Conservation (phyloP, 2,329 filamentous ascomycete genomes). For the Cladophialophora immunda region DNA sequence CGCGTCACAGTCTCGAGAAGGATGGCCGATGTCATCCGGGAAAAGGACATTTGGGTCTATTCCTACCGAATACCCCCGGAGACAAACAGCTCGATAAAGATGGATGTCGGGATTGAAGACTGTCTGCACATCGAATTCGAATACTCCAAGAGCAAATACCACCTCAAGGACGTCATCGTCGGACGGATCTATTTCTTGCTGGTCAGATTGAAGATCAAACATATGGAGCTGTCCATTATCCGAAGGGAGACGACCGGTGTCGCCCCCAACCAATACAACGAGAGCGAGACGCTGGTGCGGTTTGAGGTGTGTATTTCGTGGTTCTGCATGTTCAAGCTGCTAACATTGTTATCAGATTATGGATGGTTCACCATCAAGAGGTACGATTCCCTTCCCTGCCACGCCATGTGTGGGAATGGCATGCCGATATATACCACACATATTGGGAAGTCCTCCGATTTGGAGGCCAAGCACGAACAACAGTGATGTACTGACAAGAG, state of each 20-base stretch:
- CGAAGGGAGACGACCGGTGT: slow-evolving; percentile 94
- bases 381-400: slow-evolving; percentile 56
- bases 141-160: slow-evolving; percentile 99
- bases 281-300: slow-evolving; percentile 95
- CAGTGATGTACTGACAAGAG: slow-evolving; percentile 19
- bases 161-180: slow-evolving; percentile 98
- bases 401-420: background rate
- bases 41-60: slow-evolving; percentile 99
- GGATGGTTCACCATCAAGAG: slow-evolving; percentile 97
- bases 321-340: slow-evolving; percentile 19
- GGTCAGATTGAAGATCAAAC: slow-evolving; percentile 97
- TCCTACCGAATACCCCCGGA: slow-evolving; percentile 97
- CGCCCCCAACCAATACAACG: slow-evolving; percentile 98
- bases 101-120: slow-evolving; percentile 99
- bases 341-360: slow-evolving; percentile 72
- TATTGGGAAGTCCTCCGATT: background rate
- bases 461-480: background rate
- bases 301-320: slow-evolving; percentile 75
- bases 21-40: slow-evolving; percentile 97
- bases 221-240: slow-evolving; percentile 99
- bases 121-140: slow-evolving; percentile 99
- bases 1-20: slow-evolving; percentile 94
- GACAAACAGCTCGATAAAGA: slow-evolving; percentile 98
- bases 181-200: slow-evolving; percentile 98
- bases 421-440: background rate